Evolutionary conservation across 2,329 filamentous ascomycete genomes (phyloP), one percentile per base, ranked within the genome.

Genomic region (Cladosporium sp.): DNA sequence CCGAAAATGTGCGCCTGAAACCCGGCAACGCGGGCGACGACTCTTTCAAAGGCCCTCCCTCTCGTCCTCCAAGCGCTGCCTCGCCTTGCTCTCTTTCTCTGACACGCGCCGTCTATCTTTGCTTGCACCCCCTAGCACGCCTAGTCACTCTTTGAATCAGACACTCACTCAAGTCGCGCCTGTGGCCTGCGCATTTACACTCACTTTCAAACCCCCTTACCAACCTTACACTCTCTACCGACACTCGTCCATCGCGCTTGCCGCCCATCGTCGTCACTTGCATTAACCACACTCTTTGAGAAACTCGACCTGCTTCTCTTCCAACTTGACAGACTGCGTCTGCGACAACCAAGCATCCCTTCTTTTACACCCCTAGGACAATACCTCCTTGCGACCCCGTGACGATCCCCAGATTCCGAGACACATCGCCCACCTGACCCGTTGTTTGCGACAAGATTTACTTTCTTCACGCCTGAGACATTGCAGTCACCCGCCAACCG

Each of bases 101-200:
- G 60, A 63, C 60, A 63, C 60, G 52, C 41, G 41, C 41, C 60
- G 60, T 49, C 49, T 41, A 14, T 18, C 30, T 52, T 52, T 26
- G 28, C 49, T 52, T 52, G 36, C 54, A 60, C 62, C 26, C 36
- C 38, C 32, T 36, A 59, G 58, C 59, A 24, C 63, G 64, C 67
- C 62, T 65, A 63, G 67, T 67, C 62, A 68, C 62, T 67, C 65
- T 67, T 68, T 66, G 55, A 26, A 44, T 65, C 52, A n/a, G 11
- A 63, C 57, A 55, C 64, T 52, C 36, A 36, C 58, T 59, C 52
- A 28, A 49, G 65, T 63, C 65, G 65, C 65, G 65, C 67, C 67
- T 64, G 67, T 41, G 57, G 65, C 61, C 28, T 51, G 57, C 67
- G 67, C 65, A 38, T 55, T 59, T 64, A 63, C 63, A 52, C 41